Conservation (phyloP, 2,329 filamentous ascomycete species). For the Epichloe sp. region DNA sequence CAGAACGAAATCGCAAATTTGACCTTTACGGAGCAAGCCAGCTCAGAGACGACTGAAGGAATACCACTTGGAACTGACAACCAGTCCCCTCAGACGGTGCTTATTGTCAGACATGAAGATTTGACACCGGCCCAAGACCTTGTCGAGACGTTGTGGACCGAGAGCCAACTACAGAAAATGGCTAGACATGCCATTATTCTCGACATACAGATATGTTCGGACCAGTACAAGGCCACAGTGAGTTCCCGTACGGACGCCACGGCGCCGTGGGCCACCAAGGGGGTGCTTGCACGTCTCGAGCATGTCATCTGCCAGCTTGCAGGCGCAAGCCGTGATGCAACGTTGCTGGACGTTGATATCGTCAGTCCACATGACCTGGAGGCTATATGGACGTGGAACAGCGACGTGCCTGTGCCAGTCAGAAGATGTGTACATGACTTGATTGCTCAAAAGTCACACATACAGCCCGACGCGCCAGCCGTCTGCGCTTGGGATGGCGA, state of each 20-base stretch:
- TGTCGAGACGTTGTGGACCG: neutral
- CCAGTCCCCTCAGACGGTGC: neutral
- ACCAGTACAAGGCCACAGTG: neutral
- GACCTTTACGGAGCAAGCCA: neutral
- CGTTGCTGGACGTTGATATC: neutral
- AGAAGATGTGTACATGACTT: constrained; percentile 33
- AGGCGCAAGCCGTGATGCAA: neutral
- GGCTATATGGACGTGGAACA: constrained; percentile 35
- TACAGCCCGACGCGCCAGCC: constrained; percentile 26
- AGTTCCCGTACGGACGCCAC: neutral
- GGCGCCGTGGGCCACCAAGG: neutral
- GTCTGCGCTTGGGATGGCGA: constrained; percentile 38
- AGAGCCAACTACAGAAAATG: neutral
- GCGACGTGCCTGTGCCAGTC: constrained; percentile 25
- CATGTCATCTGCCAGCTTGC: neutral
- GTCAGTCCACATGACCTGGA: constrained; percentile 19
- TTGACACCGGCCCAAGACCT: neutral
- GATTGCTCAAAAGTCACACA: constrained; percentile 24
- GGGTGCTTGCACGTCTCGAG: neutral
- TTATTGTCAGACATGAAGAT: neutral
- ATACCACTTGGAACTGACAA: neutral
- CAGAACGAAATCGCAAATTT: neutral
- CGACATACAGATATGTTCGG: neutral
- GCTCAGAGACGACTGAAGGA: neutral
- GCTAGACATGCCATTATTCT: neutral